Evolutionary conservation across 2,329 filamentous ascomycete species (phyloP), one percentile per base, ranked within the genome.

Genomic region (Zymoseptoria ardabiliae): DNA sequence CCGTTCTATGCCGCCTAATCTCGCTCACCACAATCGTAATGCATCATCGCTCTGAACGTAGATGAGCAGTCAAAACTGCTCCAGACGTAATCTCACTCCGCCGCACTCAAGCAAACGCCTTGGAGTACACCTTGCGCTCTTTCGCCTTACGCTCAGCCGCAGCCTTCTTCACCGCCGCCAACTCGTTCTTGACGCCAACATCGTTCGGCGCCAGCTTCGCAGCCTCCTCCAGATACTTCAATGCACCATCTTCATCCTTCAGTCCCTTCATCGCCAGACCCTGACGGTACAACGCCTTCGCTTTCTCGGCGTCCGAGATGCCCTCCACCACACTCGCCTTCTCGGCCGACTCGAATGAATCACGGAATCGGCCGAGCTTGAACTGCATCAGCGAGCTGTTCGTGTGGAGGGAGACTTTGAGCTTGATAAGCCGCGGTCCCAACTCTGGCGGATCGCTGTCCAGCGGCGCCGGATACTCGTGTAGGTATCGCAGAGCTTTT

Each of bases 91-190:
- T 45, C 3, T 13, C 6, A 45, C 35, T 17, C 35, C 17, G 3
- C 17, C 25, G 7, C 21, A 6, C 54, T 75, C 70, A 86, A 49
- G 79, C 74, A 72, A 97, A 97, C 77, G 95, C 94, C 79, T 96
- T 97, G 79, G 88, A 89, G 74, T 93, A 96, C 5, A 87, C 88
- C 68, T 89, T 90, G 83, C 92, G 95, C 80, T 97, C 90, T 84
- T 92, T 96, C 73, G 89, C 88, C 63, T 85, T 82, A 62, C 88
- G 83, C 59, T 87, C 89, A 10, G 85, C 81, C 23, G 88, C 83
- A 68, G 82, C 85, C 78, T 87, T 87, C 83, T 92, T 96, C 56
- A 94, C 85, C n/a, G 81, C 77, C 19, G 83, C 81, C 57, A 95
- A 81, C 77, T 97, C 91, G 68, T 85, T 88, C 61, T 79, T 75